Evolutionary conservation across 164 flowering plant species (phyloP).

Genomic region (Chimonanthus praecox): DNA sequence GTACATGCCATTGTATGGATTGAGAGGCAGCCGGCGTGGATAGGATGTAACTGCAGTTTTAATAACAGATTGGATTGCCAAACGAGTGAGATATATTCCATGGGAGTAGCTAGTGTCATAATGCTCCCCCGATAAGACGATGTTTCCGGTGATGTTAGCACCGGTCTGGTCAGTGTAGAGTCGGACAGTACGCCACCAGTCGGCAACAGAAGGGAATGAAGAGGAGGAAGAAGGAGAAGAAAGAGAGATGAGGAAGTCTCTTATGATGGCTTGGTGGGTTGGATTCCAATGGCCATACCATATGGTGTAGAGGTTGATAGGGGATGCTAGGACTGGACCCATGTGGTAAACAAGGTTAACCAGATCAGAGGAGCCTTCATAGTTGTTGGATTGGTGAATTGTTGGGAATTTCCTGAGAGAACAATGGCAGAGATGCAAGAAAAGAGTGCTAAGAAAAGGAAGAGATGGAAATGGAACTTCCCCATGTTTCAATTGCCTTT

Average conservation of each 20-base stretch:
- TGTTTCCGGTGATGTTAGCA: constrained; percentile 37
- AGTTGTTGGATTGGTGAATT: constrained; percentile 29
- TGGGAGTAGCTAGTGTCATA: constrained; percentile 45
- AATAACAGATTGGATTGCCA: constrained; percentile 46
- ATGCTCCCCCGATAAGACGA: constrained; percentile 39
- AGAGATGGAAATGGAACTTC: constrained; percentile 3
- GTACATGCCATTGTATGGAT: constrained; percentile 46
- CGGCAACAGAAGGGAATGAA: constrained; percentile 43
- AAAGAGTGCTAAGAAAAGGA: constrained; percentile 14
- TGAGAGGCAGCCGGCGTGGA: constrained; percentile 29
- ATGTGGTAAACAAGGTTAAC: constrained; percentile 63
- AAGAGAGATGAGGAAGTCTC: constrained; percentile 54
- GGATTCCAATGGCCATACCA: constrained; percentile 74
- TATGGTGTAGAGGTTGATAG: constrained; percentile 45
- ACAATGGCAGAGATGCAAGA: constrained; percentile 15
- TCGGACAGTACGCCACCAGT: constrained; percentile 60
- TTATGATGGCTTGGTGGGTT: constrained; percentile 41
- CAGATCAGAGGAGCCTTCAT: constrained; percentile 59
- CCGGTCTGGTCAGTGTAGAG: constrained; percentile 74
- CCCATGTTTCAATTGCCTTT: not conserved
- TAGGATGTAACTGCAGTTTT: constrained; percentile 25
- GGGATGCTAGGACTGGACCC: constrained; percentile 66
- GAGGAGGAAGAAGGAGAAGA: constrained; percentile 26
- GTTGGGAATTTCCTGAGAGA: constrained; percentile 22
- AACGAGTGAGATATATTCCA: constrained; percentile 41